Evolutionary conservation across 140 eudicot species (phyloP), one percentile per base, ranked within the genome.

Genomic region (Ambrosia hybrid): DNA sequence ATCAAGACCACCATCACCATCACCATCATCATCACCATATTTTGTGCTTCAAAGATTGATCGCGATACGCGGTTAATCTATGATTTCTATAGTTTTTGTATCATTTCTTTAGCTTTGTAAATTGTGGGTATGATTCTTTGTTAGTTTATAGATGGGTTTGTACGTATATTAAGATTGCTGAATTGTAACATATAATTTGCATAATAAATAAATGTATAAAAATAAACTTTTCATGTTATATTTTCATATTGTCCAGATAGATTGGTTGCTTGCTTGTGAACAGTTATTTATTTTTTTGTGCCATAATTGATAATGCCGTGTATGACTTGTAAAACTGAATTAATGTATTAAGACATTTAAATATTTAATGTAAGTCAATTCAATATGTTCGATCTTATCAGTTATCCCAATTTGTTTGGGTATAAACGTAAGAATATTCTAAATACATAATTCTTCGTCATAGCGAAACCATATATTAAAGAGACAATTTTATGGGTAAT

Each of bases 31-130:
- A 68, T 4, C 79, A 72, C 43, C 77, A 71, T 62, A 76, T 77
- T 70, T 70, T 75, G 33, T 83, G 91, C 71, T 86, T 83, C 64
- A 83, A 82, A 77, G 83, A 80, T 76, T 85, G 74, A 82, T n/a
- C 34, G 2, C 34, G 34, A 1, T 30, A 30, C 9, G n/a, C 9
- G 46, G 51, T 52, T 68, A 37, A 68, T 21, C 36, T 49, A 26
- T 56, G 51, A 13, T 41, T 33, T 33, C 34, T 48, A 21, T 34
- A 4, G n/a, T 70, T 70, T 14, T 58, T 58, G 43, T 6, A 4
- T 10, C 14, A 9, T 10, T 17, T 14, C 26, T 21, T 21, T 21
- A 21, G 26, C 26, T 21, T 21, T 21, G 26, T 21, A 21, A 21
- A 39, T 39, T 26, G 55, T 57, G 57, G 76, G 76, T 51, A 6